A percentile compares a stretch with the other conserved stretches of the same genome.
phyloP scores from a whole-genome alignment of 2,329 filamentous ascomycete species.

The Dothideomycetidae sp. region DNA sequence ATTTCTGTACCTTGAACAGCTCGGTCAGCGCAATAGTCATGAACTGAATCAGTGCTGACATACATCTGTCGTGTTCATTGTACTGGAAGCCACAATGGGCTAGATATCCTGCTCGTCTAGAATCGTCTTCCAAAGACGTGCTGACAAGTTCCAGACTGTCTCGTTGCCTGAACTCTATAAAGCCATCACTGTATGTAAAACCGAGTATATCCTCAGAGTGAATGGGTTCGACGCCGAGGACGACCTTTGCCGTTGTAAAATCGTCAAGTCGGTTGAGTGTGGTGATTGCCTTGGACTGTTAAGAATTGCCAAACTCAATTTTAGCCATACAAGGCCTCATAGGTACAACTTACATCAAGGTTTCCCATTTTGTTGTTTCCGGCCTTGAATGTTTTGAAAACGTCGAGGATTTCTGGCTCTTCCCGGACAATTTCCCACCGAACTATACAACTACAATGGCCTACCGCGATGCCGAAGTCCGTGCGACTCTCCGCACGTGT shows the following conservation, averaged over 20 bases:
- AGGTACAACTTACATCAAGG: constrained; percentile 12
- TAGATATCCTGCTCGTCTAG: no score
- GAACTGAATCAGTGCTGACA: no score
- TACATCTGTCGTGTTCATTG: no score
- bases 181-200: constrained; percentile 65
- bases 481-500: constrained; percentile 41
- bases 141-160: no score
- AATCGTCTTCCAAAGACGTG: no score
- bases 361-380: constrained; percentile 10
- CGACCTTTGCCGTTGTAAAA: constrained; percentile 52
- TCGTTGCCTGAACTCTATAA: constrained; percentile 65
- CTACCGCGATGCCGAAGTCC: constrained; percentile 21
- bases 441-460: constrained; percentile 42
- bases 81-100: no score
- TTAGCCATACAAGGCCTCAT: neutral
- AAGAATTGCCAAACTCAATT: no score
- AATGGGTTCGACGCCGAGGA: constrained; percentile 53
- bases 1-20: constrained; percentile 24
- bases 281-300: constrained; percentile 22
- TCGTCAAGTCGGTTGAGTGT: constrained; percentile 53
- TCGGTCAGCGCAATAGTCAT: no score
- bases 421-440: constrained; percentile 62
- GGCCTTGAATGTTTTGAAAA: constrained; percentile 23
- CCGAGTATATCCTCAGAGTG: constrained; percentile 59
- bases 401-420: constrained; percentile 20